Conservation (phyloP, 129 eudicot species). For the Flaveria ramosissima region DNA sequence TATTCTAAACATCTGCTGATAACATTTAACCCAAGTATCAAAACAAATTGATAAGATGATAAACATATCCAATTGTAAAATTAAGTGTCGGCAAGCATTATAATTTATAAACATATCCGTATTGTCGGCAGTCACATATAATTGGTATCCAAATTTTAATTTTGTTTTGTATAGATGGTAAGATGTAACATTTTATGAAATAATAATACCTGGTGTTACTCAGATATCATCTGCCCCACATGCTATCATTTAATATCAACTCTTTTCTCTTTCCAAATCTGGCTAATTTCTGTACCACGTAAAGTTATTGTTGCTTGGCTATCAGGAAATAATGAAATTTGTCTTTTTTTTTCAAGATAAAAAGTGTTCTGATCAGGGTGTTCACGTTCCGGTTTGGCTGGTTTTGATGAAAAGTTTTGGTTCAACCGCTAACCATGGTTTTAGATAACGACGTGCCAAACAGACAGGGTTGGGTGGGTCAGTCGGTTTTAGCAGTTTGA, state of each 20-base stretch:
- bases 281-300: conserved; percentile 5
- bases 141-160: background rate
- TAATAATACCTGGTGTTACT: conserved; percentile 20
- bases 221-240: conserved; percentile 30
- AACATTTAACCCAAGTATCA: background rate
- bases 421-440: background rate
- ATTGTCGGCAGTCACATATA: conserved; percentile 6
- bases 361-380: background rate
- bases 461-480: background rate
- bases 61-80: background rate
- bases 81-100: conserved; percentile 17
- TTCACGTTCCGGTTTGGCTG: background rate
- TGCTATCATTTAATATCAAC: conserved; percentile 35
- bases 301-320: conserved; percentile 16
- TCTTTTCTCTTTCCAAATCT: conserved; percentile 41
- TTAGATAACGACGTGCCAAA: background rate
- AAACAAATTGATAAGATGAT: background rate
- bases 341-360: conserved; percentile 12
- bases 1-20: background rate
- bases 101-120: conserved; percentile 2
- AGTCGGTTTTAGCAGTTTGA: background rate
- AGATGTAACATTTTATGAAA: conserved; percentile 30
- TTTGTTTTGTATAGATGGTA: conserved; percentile 22
- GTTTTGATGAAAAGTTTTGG: background rate
- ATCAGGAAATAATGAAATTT: conserved; percentile 23